Base-by-base conservation (phyloP, 257 asterid species). In the Pogostemon cablin region DNA sequence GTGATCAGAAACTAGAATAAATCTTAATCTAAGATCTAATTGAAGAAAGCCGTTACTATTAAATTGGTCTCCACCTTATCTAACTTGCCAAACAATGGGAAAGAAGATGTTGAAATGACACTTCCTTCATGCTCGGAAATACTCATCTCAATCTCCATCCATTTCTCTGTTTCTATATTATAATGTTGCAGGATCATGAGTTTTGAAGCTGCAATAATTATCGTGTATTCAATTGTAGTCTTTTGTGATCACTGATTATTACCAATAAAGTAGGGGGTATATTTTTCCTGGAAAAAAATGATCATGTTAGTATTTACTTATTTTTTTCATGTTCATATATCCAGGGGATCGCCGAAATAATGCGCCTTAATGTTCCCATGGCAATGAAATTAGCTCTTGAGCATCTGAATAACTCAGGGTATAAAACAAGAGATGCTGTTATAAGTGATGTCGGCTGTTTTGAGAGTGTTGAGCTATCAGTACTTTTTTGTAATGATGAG, bases 341-440 rank as follows among this genome's bases (percentile, higher is more conserved):
- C 62, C 81, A 93, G 98, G 83, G 78, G 75, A 87, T 93, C 59
- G 73, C 96, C n/a, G 99, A 93, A 83, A 76, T 91, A 86, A 83
- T 95, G 81, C 96, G 91, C 39, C 89, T 95, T 47, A 90, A 95
- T 82, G 98, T 89, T 74, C 99, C 99, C 43, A 84, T 82, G 90
- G 96, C 98, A 47, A 86, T 95, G 96, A 95, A 89, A 77, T 77
- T 86, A 65, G 96, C 96, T 60, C 80, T 95, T 55, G 93, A 85
- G 73, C 81, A 84, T 73, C 79, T 95, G 75, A 79, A 42, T 73
- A 79, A 65, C 65, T 85, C 96, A 43, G 80, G 74, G 17, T 84
- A 77, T 78, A 80, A 75, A 80, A 91, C 99, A 15, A 85, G 99
- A 79, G 96, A 91, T 63, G 73, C 68, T 32, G 81, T 72, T 52